Evolutionary conservation across 2,329 filamentous ascomycete genomes (phyloP), one percentile per base, ranked within the genome.

Genomic region (Penicillium vulpinum): DNA sequence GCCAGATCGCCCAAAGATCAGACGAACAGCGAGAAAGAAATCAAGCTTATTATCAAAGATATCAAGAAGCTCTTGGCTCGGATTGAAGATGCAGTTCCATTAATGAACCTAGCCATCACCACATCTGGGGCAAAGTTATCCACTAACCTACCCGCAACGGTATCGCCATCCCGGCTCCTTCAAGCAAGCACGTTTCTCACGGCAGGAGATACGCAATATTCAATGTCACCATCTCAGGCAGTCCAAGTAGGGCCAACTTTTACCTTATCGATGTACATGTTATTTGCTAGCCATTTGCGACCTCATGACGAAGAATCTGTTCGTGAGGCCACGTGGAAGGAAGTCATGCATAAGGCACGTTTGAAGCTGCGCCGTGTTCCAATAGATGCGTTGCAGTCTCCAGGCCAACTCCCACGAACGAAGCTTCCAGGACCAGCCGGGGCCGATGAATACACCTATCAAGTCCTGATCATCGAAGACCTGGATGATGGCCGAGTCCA

Each of bases 111-210:
- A 28, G 94, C 94, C 54, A 96, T 99, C 62, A 94, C 91, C 2
- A 93, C 92, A 0, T 97, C 93, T 1, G 94, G 94, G 0, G 92
- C 93, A 54, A 95, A 86, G 56, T 80, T 97, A 29, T 91, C 90
- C 0, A 90, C 90, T 0, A 88, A 86, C 3, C 79, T 97, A 28
- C 90, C 92, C 0, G 81, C 89, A 1, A 88, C 88, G 10, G 90
- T 97, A 43, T 97, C 93, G 1, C 93, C 93, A 1, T 97, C 93
- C 5, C 85, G 94, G 39, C 78, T 99, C 40, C 78, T 97, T 36
- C 94, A 99, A 75, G 92, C 94, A 18, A 97, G 93, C 70, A 94
- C 92, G 5, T 89, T 97, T 62, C 81, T 97, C 47, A 95, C 88
- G 28, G 84, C 92, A 43, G 92, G 91, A 3, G 94, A 99, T 72